Base-by-base conservation (phyloP, 1,284 basidiomycete genomes). In the Malassezia psittaci region DNA sequence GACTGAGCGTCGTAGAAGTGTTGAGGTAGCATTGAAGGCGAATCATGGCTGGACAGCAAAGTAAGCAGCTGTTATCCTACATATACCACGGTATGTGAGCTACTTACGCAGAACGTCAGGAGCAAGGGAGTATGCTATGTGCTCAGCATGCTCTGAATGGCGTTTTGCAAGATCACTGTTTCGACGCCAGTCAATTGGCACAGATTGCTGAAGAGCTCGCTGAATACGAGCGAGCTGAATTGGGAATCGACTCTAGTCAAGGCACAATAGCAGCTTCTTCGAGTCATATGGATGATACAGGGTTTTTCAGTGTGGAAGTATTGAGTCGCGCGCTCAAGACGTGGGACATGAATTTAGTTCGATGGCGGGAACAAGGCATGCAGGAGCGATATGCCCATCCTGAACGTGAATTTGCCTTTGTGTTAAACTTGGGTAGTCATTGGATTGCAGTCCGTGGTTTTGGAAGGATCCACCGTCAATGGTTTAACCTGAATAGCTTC, bases 401-500 rank as follows among this genome's bases (percentile, higher is more conserved):
- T 0, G 69, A 74, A 51, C 51, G 57, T 15, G 66, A 74, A 53
- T 61, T 62, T 35, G 69, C 71, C 7, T 74, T 74, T 41, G 54
- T 74, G 2, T 64, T 74, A 48, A 72, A 74, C 49, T 57, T 74
- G 33, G 59, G 70, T 39, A 64, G 56, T 37, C 71, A 74, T 48
- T 74, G 71, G 71, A 63, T 74, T 57, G 62, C 67, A 19, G 55
- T 72, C 33, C 62, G 71, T 21, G 60, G 68, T 2, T 74, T 74
- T 33, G 67, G 68, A 21, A 50, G 54, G 0, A 46, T 39, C 2
- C 51, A 48, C 19, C 47, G 59, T 29, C 16, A 34, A 34, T 50
- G 47, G 51, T 73, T 65, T 62, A 74, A 74, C 40, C 64, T 74
- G 52, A 74, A 74, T 58, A 68, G 65, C 8, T 72, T 69, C 42